phyloP scores from a whole-genome alignment of 768 basidiomycete species.

The Suillus alpinus region DNA sequence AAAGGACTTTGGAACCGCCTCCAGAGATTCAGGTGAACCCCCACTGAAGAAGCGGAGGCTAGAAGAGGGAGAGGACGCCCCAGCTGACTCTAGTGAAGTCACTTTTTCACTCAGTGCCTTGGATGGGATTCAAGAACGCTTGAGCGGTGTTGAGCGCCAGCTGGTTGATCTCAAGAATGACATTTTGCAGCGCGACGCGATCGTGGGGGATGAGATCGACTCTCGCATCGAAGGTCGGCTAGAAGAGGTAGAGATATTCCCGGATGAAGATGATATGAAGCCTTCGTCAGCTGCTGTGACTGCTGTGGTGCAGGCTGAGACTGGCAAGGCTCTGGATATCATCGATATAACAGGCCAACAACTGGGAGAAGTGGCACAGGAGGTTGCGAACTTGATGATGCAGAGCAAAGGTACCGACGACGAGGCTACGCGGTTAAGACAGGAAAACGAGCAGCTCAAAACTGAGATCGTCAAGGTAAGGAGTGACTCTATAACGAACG shows the following conservation, averaged over 20 bases:
- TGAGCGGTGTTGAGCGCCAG: slow-evolving; percentile 26
- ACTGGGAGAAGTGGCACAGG: slow-evolving; percentile 29
- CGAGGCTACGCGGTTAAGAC: slow-evolving; percentile 20
- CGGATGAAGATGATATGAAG: slow-evolving; percentile 14
- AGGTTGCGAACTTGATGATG: slow-evolving; percentile 30
- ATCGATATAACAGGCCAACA: slow-evolving; percentile 23
- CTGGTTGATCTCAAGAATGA: slow-evolving; percentile 36
- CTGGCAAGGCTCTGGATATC: not conserved
- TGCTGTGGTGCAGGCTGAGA: slow-evolving; percentile 19
- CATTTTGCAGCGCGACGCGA: slow-evolving; percentile 31
- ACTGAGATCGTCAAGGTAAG: slow-evolving; percentile 25
- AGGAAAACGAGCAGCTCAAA: slow-evolving; percentile 27
- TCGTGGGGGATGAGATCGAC: slow-evolving; percentile 30
- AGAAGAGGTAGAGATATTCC: slow-evolving; percentile 22
- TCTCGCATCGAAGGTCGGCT: slow-evolving; percentile 27
- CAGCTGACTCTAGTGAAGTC: not conserved
- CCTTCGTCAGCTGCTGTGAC: slow-evolving; percentile 22
- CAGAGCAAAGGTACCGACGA: slow-evolving; percentile 25
- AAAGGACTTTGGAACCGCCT: not conserved
- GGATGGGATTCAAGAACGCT: slow-evolving; percentile 26
- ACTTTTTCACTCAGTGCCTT: slow-evolving; percentile 15
- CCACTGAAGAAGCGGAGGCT: slow-evolving; percentile 19
- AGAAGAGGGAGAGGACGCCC: slow-evolving; percentile 6
- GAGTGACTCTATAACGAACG: not conserved
- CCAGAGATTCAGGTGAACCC: slow-evolving; percentile 1